Conservation (phyloP, 805 yeast species). For the Teunomyces cretensis region DNA sequence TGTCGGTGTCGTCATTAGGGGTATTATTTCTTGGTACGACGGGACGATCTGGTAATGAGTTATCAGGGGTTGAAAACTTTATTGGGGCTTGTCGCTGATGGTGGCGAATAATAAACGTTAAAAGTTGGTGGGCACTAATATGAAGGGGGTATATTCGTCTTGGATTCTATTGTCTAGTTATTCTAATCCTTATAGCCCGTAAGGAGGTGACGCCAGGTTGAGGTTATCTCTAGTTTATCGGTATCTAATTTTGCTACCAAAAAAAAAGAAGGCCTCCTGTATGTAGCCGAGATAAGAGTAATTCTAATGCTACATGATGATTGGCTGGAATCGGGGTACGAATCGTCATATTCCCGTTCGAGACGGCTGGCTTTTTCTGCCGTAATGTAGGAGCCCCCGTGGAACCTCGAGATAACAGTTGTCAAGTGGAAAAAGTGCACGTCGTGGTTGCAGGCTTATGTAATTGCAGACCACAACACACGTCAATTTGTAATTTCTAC, state of each 20-base stretch:
- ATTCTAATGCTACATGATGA: neutral
- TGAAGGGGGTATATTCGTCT: neutral
- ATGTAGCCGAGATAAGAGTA: slow-evolving; percentile 1
- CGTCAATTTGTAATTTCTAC: too few relatives aligned
- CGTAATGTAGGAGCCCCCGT: too few relatives aligned
- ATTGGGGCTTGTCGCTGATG: too few relatives aligned
- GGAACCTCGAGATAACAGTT: too few relatives aligned
- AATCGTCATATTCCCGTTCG: neutral
- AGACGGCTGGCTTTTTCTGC: too few relatives aligned
- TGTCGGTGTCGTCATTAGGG: slow-evolving; percentile 1
- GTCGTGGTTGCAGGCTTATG: too few relatives aligned
- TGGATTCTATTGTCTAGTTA: neutral
- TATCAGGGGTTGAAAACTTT: neutral
- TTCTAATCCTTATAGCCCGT: neutral
- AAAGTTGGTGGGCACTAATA: too few relatives aligned
- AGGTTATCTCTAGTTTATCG: neutral
- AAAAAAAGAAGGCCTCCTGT: neutral
- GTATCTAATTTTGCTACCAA: slow-evolving; percentile 1
- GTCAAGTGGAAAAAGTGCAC: too few relatives aligned
- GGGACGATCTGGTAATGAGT: neutral
- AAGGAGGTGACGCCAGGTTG: neutral
- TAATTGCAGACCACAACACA: too few relatives aligned
- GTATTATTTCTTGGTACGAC: neutral
- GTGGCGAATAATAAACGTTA: too few relatives aligned
- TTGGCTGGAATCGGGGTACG: neutral